Conservation (phyloP, 768 basidiomycete species). For the Mrakia gelida region DNA sequence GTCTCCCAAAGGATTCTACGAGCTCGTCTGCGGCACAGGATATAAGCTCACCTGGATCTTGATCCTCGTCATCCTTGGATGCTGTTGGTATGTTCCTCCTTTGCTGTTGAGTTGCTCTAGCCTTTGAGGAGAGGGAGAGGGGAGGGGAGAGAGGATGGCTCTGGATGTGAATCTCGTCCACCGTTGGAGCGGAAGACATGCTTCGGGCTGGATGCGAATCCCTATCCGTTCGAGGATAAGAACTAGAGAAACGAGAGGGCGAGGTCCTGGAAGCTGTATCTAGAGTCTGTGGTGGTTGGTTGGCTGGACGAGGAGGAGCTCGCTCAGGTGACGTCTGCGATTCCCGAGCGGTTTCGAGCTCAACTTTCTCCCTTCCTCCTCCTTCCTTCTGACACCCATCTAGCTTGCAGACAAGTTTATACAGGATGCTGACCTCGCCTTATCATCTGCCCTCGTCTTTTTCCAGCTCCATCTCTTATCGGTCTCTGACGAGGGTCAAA, state of each 20-base stretch:
- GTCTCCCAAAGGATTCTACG: no score
- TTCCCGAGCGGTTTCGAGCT: neutral
- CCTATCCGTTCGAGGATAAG: neutral
- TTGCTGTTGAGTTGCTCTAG: neutral
- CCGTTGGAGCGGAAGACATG: neutral
- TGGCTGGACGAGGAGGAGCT: neutral
- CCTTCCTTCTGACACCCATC: neutral
- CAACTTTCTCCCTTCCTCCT: neutral
- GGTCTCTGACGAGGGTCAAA: neutral
- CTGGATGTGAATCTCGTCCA: neutral
- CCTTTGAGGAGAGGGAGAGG: neutral
- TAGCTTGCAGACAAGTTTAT: neutral
- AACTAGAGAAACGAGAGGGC: neutral
- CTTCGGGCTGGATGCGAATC: neutral
- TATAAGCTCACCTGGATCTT: no score
- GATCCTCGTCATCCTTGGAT: neutral
- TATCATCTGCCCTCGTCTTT: neutral
- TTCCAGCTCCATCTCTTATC: neutral
- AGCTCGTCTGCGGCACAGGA: no score
- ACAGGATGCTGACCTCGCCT: neutral
- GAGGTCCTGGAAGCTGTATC: neutral
- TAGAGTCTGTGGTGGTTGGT: neutral
- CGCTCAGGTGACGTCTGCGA: neutral
- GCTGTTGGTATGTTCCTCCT: neutral
- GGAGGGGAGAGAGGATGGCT: neutral